Evolutionary conservation across 352 stramenopile genomes (phyloP).

Genomic region (Peronosclerospora sorghi): DNA sequence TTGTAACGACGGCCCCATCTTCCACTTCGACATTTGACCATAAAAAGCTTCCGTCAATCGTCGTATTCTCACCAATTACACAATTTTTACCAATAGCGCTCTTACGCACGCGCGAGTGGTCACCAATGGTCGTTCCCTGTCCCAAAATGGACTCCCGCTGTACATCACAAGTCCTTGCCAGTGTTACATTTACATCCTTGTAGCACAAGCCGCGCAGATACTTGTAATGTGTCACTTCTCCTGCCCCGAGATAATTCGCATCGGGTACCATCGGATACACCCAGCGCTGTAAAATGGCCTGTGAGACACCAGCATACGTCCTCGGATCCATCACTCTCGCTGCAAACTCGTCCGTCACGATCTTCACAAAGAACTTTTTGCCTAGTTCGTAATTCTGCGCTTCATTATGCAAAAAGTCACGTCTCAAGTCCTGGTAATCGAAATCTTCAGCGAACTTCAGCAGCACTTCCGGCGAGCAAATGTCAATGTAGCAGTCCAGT

Average conservation of each 20-base stretch:
- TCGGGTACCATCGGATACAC: constrained; percentile 94
- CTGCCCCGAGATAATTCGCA: constrained; percentile 62
- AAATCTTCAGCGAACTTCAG: constrained; percentile 97
- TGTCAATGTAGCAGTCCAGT: constrained; percentile 95
- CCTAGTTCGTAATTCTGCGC: constrained; percentile 97
- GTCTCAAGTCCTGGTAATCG: constrained; percentile 94
- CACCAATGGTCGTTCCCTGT: constrained; percentile 36
- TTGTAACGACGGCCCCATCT: constrained; percentile 59
- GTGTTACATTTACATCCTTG: constrained; percentile 56
- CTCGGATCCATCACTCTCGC: constrained; percentile 89
- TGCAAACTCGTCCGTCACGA: constrained; percentile 89
- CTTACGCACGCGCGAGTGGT: constrained; percentile 42
- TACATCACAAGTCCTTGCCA: constrained; percentile 57
- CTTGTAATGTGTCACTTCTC: constrained; percentile 48
- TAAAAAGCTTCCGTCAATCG: constrained; percentile 63
- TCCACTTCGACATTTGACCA: constrained; percentile 79
- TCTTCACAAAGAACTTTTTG: constrained; percentile 93
- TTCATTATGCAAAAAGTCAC: constrained; percentile 94
- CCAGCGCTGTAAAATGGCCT: constrained; percentile 92
- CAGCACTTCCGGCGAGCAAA: constrained; percentile 97
- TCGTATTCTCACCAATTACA: constrained; percentile 57
- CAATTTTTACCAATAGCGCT: constrained; percentile 66
- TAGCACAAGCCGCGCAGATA: constrained; percentile 79
- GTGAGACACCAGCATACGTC: constrained; percentile 88
- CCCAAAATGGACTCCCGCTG: constrained; percentile 69